Percentiles rank a stretch among this genome's conserved stretches.
phyloP scores from a whole-genome alignment of 768 basidiomycete species.

The Galerina sulciceps region DNA sequence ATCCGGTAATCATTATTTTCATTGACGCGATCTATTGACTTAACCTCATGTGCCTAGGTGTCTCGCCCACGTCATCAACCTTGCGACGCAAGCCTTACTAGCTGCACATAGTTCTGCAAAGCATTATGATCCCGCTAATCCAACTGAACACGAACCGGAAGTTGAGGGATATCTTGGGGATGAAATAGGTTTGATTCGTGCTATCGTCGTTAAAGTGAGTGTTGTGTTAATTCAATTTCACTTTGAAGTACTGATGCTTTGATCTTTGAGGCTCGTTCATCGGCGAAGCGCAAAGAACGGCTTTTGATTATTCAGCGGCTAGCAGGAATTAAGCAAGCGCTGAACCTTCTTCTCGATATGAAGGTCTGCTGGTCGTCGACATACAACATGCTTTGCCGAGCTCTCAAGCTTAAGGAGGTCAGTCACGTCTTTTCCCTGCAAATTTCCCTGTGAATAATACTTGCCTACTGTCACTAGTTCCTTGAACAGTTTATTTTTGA shows the following conservation, averaged over 20 bases:
- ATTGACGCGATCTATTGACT: background rate
- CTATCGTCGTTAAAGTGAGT: constrained; percentile 29
- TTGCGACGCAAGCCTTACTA: constrained; percentile 35
- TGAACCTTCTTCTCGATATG: constrained; percentile 22
- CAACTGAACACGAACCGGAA: constrained; percentile 8
- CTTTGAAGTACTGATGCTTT: background rate
- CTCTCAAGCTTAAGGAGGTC: constrained; percentile 2
- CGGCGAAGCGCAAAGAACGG: constrained; percentile 17
- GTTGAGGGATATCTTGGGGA: constrained; percentile 21
- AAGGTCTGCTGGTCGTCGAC: constrained; percentile 22
- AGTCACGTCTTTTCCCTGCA: background rate
- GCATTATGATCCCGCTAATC: constrained; percentile 24
- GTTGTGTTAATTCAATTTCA: background rate
- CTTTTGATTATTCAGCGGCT: constrained; percentile 9
- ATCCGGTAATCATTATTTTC: constrained; percentile 16
- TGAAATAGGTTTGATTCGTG: constrained; percentile 30
- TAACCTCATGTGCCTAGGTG: constrained; percentile 18
- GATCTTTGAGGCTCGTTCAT: constrained; percentile 13
- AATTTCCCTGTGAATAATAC: background rate
- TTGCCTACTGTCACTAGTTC: background rate
- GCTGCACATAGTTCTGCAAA: constrained; percentile 26
- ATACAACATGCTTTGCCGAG: constrained; percentile 18
- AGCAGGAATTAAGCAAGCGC: background rate
- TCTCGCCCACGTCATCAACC: constrained; percentile 37
- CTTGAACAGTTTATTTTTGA: constrained; percentile 7